These are phyloP conservation scores for Pholiota microspora DNA, from an alignment of 768 basidiomycete species.

Conservation along the genomic window DNA sequence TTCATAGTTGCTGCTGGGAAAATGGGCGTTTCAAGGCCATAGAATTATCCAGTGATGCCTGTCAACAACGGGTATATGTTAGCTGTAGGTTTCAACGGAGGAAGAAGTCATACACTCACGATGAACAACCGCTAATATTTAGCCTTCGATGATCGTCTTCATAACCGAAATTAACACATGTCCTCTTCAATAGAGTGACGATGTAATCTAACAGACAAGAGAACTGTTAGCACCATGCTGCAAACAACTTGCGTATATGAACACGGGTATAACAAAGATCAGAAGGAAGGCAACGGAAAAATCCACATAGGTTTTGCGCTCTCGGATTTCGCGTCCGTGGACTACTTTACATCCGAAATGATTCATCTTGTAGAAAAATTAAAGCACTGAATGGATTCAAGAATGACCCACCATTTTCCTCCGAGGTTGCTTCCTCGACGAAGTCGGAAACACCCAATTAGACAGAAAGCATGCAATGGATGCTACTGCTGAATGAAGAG, in stretches of 20 bases:
- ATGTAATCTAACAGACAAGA: constrained; percentile 6
- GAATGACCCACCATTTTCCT: constrained; percentile 8
- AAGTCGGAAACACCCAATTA: background rate
- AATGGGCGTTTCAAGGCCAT: background rate
- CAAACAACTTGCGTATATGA: background rate
- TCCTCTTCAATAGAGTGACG: background rate
- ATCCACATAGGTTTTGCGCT: constrained; percentile 49
- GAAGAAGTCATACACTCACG: too few species aligned
- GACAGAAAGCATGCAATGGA: background rate
- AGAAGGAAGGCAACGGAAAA: constrained; percentile 67
- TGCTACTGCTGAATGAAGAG: background rate
- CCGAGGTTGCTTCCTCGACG: background rate
- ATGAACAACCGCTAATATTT: constrained; percentile 1
- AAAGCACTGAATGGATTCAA: background rate
- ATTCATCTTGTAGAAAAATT: constrained; percentile 20
- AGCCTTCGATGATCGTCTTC: background rate
- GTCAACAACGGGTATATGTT: background rate
- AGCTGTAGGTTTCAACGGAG: too few species aligned
- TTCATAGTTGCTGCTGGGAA: too few species aligned
- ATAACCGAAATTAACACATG: background rate
- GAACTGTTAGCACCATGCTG: constrained; percentile 13
- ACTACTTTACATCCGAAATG: constrained; percentile 27
- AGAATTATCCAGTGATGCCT: background rate
- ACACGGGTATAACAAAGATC: constrained; percentile 24
- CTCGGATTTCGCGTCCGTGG: constrained; percentile 25